A percentile compares a stretch with the other conserved stretches of the same genome.
phyloP scores from a whole-genome alignment of 345 rosid species.

The Kandelia obovata region DNA sequence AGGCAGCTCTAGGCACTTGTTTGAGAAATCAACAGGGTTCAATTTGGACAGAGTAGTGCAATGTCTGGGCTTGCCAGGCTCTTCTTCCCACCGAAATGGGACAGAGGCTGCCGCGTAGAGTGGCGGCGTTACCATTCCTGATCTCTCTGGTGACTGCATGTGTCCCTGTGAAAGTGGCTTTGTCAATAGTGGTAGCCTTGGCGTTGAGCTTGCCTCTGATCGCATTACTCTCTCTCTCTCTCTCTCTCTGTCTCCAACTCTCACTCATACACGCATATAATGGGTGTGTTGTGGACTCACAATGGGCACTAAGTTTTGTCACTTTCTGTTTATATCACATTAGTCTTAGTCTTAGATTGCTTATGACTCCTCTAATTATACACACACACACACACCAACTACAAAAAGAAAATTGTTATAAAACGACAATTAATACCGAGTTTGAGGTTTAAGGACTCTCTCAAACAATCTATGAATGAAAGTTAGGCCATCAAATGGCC shows the following conservation, averaged over 20 bases:
- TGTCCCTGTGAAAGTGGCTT: slow-evolving; percentile 25
- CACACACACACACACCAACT: no score
- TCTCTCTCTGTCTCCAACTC: not conserved
- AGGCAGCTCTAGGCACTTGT: slow-evolving; percentile 53
- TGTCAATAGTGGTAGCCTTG: slow-evolving; percentile 40
- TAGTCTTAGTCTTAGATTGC: not conserved
- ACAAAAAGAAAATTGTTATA: not conserved
- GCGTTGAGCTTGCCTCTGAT: slow-evolving; percentile 23
- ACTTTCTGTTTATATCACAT: slow-evolving; percentile 32
- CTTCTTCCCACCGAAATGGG: slow-evolving; percentile 89
- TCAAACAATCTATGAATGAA: no score
- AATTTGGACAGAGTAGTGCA: slow-evolving; percentile 24
- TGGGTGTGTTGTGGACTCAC: no score
- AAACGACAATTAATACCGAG: not conserved
- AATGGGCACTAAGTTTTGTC: slow-evolving; percentile 7
- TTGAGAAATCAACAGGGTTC: slow-evolving; percentile 22
- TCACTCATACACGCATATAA: no score
- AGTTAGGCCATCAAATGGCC: not conserved
- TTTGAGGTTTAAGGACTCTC: no score
- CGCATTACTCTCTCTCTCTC: slow-evolving; percentile 18
- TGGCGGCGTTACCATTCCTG: slow-evolving; percentile 61
- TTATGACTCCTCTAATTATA: no score
- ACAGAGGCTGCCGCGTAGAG: slow-evolving; percentile 57
- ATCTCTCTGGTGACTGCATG: slow-evolving; percentile 46
- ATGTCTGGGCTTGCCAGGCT: slow-evolving; percentile 81